These are phyloP conservation scores for Daucus carota DNA, from an alignment of 129 eudicot species.

Conservation along the genomic window DNA sequence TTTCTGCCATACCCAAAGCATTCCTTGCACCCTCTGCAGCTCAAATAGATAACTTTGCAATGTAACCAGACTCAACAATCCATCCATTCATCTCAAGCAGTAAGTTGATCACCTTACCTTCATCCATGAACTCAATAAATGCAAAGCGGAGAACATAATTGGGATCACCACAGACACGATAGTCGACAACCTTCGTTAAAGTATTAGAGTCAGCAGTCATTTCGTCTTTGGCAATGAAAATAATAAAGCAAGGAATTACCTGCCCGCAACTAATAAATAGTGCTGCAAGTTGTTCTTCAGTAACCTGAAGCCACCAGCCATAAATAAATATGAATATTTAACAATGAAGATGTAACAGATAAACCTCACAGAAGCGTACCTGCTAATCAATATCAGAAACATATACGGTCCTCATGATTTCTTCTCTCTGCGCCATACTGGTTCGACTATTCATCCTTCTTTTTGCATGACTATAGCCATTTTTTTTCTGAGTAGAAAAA, in stretches of 20 bases:
- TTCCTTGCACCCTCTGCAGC: constrained; percentile 95
- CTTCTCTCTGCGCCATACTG: constrained; percentile 75
- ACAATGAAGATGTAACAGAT: constrained; percentile 6
- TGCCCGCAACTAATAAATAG: constrained; percentile 88
- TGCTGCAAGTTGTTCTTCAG: constrained; percentile 96
- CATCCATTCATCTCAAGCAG: neutral
- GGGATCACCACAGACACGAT: constrained; percentile 98
- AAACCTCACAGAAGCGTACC: constrained; percentile 29
- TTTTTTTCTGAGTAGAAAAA: constrained; percentile 48
- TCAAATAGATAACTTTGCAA: constrained; percentile 4
- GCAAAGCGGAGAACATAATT: constrained; percentile 98
- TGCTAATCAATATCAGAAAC: constrained; percentile 90
- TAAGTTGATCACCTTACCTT: constrained; percentile 40
- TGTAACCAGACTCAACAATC: neutral
- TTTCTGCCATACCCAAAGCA: constrained; percentile 90
- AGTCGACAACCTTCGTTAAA: constrained; percentile 72
- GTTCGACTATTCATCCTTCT: constrained; percentile 67
- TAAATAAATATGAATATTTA: neutral
- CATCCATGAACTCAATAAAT: constrained; percentile 88
- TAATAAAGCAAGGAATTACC: constrained; percentile 28
- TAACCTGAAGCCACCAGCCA: constrained; percentile 47
- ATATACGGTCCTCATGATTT: constrained; percentile 84
- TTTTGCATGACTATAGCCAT: constrained; percentile 46
- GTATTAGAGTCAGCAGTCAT: neutral
- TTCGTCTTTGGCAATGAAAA: neutral